Percentiles rank a stretch among this genome's conserved stretches.
Evolutionary conservation across 23 red algal genomes (phyloP).

Genomic region (Gracilaria domingensis): DNA sequence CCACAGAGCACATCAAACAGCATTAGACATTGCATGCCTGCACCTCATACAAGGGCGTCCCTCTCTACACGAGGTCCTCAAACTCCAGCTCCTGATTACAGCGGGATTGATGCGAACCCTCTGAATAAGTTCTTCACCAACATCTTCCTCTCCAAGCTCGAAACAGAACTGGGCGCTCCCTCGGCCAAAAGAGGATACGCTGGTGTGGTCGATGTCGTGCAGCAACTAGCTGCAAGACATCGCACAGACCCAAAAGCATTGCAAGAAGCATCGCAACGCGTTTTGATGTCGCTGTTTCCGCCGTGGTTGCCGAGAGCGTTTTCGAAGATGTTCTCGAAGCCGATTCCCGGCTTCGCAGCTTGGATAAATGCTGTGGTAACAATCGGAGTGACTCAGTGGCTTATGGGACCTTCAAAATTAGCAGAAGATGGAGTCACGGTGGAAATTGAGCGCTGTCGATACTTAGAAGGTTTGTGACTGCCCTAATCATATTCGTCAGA

Average conservation of each 20-base stretch:
- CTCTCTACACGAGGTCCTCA: constrained; percentile 35
- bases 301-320: constrained; percentile 62
- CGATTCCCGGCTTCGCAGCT: constrained; percentile 52
- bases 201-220: constrained; percentile 47
- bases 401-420: constrained; percentile 56
- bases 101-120: constrained; percentile 56
- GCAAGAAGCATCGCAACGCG: constrained; percentile 41
- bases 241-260: constrained; percentile 13
- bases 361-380: constrained; percentile 64
- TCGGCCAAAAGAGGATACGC: constrained; percentile 34
- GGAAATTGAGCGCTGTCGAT: constrained; percentile 72
- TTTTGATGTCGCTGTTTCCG: constrained; percentile 62
- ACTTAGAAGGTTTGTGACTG: constrained; percentile 50
- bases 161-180: constrained; percentile 41
- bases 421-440: constrained; percentile 46
- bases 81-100: constrained; percentile 63
- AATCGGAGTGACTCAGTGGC: constrained; percentile 60
- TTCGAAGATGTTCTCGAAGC: constrained; percentile 45
- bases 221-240: constrained; percentile 23
- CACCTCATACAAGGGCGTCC: background rate
- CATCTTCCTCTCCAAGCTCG: constrained; percentile 47
- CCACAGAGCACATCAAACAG: background rate
- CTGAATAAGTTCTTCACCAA: constrained; percentile 43
- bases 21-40: background rate
- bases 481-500: background rate